phyloP scores from a whole-genome alignment of 441 rosid genomes.

The Metrosideros polymorpha region DNA sequence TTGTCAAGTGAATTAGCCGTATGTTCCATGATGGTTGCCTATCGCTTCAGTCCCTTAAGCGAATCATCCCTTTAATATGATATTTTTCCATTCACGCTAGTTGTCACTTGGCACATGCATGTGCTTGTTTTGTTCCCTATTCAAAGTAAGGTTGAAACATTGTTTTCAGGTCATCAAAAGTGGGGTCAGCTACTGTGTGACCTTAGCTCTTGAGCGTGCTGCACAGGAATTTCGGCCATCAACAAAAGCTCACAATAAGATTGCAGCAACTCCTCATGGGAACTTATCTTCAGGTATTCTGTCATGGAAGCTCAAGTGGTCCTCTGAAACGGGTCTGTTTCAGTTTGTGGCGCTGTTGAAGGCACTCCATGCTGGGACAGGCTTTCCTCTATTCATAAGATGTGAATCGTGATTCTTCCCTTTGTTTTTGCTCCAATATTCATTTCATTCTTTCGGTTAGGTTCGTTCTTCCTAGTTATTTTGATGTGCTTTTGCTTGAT shows the following conservation, averaged over 20 bases:
- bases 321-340: constrained; percentile 30
- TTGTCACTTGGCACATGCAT: neutral
- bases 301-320: constrained; percentile 70
- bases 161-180: constrained; percentile 47
- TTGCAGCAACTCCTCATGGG: neutral
- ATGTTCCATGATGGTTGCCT: neutral
- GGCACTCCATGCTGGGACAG: constrained; percentile 50
- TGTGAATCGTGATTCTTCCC: constrained; percentile 11
- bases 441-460: constrained; percentile 31
- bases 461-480: neutral
- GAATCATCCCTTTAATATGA: neutral
- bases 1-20: neutral
- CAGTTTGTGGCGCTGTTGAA: constrained; percentile 66
- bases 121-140: neutral
- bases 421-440: constrained; percentile 15
- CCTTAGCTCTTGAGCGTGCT: constrained; percentile 19
- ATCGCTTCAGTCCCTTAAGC: neutral
- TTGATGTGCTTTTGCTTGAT: neutral
- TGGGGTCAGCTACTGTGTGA: constrained; percentile 18
- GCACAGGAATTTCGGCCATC: constrained; percentile 12
- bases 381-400: constrained; percentile 41
- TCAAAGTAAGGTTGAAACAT: neutral
- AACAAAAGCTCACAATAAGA: constrained; percentile 8
- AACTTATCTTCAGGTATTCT: constrained; percentile 7
- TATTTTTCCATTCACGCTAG: neutral